Percentiles rank a stretch among this genome's conserved stretches.
These are phyloP conservation scores for Fusarium beomiforme DNA, from an alignment of 2,329 filamentous ascomycete genomes.

Conservation along the genomic window DNA sequence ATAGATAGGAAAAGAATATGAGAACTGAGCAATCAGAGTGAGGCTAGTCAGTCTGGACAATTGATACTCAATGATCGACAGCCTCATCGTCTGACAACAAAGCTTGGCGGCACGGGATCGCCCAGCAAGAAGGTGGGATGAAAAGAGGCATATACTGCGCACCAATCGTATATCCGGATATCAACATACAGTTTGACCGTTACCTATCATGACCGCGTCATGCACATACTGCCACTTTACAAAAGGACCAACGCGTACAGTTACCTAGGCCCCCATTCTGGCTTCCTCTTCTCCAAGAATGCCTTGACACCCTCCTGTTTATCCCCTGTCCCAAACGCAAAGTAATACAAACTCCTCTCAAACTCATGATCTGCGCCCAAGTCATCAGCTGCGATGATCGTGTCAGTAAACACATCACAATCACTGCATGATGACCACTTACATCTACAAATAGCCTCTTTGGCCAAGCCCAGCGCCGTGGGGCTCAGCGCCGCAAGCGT, in stretches of 20 bases:
- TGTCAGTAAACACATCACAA: background rate
- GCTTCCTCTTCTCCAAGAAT: conserved; percentile 44
- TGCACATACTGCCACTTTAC: background rate
- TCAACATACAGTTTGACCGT: background rate
- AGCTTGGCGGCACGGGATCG: background rate
- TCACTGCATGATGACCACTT: conserved; percentile 3
- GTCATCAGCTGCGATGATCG: conserved; percentile 32
- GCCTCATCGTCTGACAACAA: background rate
- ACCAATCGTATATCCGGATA: background rate
- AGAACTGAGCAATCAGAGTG: background rate
- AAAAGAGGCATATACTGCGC: background rate
- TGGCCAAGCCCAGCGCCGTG: conserved; percentile 42
- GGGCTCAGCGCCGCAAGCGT: conserved; percentile 39
- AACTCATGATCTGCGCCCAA: conserved; percentile 45
- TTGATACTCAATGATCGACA: conserved; percentile 4
- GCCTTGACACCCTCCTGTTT: conserved; percentile 46
- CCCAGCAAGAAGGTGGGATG: background rate
- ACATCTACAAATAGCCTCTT: conserved; percentile 45
- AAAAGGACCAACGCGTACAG: background rate
- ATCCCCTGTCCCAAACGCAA: conserved; percentile 47
- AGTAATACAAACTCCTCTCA: conserved; percentile 50
- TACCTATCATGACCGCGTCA: background rate
- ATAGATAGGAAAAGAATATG: background rate
- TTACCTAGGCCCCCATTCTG: conserved; percentile 28
- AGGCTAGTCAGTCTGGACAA: background rate